Evolutionary conservation across 345 rosid species (phyloP).

Genomic region (Luvunga scandens): DNA sequence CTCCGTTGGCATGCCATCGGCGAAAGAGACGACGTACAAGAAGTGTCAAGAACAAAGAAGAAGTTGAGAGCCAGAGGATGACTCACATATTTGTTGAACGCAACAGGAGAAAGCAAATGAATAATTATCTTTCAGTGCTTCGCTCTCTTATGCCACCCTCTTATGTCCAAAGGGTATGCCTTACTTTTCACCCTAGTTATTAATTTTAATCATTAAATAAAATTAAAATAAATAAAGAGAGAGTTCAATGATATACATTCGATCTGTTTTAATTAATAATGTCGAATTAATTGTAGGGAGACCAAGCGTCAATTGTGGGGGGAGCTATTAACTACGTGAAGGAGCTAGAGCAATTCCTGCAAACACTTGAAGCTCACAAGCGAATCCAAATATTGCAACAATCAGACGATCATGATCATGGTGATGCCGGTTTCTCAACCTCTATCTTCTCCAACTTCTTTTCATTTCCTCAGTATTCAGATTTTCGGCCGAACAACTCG

Average conservation of each 20-base stretch:
- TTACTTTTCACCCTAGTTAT: background rate
- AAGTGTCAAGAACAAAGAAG: conserved; percentile 40
- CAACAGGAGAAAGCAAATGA: conserved; percentile 74
- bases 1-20: conserved; percentile 11
- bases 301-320: conserved; percentile 77
- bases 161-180: conserved; percentile 53
- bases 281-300: conserved; percentile 34
- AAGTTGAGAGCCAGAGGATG: conserved; percentile 65
- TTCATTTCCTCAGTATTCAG: conserved; percentile 55
- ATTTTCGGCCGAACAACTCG: background rate
- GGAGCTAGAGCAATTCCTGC: conserved; percentile 66
- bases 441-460: conserved; percentile 47
- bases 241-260: background rate
- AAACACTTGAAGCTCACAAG: conserved; percentile 43
- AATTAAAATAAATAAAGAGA: too few relatives aligned
- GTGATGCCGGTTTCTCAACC: background rate
- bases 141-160: conserved; percentile 61
- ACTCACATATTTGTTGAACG: conserved; percentile 73
- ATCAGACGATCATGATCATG: background rate
- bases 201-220: too few relatives aligned
- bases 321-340: conserved; percentile 71
- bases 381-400: conserved; percentile 13
- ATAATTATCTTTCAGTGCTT: conserved; percentile 52
- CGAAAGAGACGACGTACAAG: conserved; percentile 44
- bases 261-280: background rate